Conservation (phyloP, 192 early-diverging fungal species). For the Thamnidium elegans region DNA sequence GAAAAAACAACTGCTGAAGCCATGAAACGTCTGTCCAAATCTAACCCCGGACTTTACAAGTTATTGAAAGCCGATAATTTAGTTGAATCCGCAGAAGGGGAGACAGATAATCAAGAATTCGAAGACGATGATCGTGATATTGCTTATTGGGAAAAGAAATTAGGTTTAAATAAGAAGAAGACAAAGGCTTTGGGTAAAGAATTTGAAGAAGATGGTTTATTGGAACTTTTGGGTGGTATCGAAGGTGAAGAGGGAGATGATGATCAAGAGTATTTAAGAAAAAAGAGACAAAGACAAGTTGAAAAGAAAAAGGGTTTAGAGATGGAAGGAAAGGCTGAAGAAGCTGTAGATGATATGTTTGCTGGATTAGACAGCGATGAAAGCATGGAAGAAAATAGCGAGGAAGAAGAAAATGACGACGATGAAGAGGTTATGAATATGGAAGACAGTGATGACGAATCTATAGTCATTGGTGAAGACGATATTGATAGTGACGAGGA, state of each 20-base stretch:
- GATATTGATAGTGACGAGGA: conserved; percentile 29
- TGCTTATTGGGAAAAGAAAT: conserved; percentile 51
- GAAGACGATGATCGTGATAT: conserved; percentile 51
- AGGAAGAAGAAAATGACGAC: conserved; percentile 25
- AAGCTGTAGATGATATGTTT: conserved; percentile 26
- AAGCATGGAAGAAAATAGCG: conserved; percentile 18
- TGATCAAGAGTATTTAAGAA: conserved; percentile 32
- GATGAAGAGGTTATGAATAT: conserved; percentile 4
- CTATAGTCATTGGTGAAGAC: conserved; percentile 18
- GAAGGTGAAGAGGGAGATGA: conserved; percentile 25
- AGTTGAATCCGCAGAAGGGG: conserved; percentile 22
- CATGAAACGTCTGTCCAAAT: conserved; percentile 41
- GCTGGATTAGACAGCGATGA: conserved; percentile 14
- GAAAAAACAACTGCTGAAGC: conserved; percentile 29
- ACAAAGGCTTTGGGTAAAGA: conserved; percentile 44
- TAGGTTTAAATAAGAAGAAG: conserved; percentile 45
- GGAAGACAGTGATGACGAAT: conserved; percentile 13
- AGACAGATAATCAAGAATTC: conserved; percentile 18
- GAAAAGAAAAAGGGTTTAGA: conserved; percentile 27
- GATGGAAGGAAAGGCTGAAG: conserved; percentile 39
- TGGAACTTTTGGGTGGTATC: conserved; percentile 45
- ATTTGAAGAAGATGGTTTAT: conserved; percentile 50
- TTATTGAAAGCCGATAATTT: conserved; percentile 44
- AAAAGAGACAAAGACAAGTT: conserved; percentile 19
- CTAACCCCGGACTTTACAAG: conserved; percentile 48